Base-by-base conservation (phyloP, 768 basidiomycete species). In the Agaricus subrufescens region DNA sequence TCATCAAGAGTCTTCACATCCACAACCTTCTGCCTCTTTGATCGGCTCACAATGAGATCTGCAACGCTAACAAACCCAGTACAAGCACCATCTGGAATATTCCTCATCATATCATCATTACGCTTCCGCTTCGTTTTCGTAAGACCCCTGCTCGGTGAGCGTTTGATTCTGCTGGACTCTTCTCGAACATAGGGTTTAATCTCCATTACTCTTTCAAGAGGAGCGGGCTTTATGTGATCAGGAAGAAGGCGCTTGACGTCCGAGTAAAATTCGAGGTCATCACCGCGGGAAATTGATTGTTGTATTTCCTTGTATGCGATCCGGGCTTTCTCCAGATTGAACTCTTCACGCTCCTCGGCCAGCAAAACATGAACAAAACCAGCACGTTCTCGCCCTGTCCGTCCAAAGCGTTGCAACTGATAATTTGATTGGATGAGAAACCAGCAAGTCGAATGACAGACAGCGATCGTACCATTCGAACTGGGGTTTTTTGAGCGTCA, bases 401-500 rank as follows among this genome's bases (percentile, higher is more conserved):
- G 82, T 48, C 97, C 97, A 50, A 96, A 82, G 19, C 97, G 88
- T 82, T 99, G 97, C 19, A 99, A 82, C 95, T 98, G 63, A 31
- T 54, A 9, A 53, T 15, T 6, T 40, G 12, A 43, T 60, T 14
- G 54, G 48, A 61, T 30, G 56, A 50, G 47, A 44, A 26, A 51
- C 27, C 26, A 52, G 42, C 37, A 31, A 31, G 37, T 39, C 45
- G 37, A 25, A 60, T 84, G 50, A 11, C 1, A 2, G 23, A 37
- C 7, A 23, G 5, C 31, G 14, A 14, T 19, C 48, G n/a, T 68
- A 96, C 96, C 89, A 97, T 94, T 56, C 95, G 91, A 59, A 98
- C 94, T 1, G 95, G 89, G 0, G 92, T 92, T 74, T 96, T 97
- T 64, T 95, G 92, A 26, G 94, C 87, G 62, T 99, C 97, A 68